A percentile compares a stretch with the other conserved stretches of the same genome.
Evolutionary conservation across 2,329 filamentous ascomycete genomes (phyloP).

Genomic region (Cryphonectria japonica): DNA sequence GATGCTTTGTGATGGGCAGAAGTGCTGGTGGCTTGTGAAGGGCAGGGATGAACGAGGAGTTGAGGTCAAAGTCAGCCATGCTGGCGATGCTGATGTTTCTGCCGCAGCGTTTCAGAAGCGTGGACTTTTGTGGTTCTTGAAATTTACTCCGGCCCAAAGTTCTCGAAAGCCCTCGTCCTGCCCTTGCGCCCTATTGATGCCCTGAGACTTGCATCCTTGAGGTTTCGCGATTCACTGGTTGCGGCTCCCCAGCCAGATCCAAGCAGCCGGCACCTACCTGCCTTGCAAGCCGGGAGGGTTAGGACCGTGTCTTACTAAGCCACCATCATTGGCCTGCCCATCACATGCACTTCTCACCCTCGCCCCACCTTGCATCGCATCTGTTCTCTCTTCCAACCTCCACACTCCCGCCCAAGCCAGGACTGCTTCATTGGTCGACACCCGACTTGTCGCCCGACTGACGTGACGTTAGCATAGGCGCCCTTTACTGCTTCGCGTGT

Average conservation of each 20-base stretch:
- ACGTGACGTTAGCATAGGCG: conserved; percentile 19
- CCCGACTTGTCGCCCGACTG: conserved; percentile 24
- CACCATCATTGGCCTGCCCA: conserved; percentile 12
- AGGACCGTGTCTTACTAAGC: conserved; percentile 26
- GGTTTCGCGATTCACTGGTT: background rate
- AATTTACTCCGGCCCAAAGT: background rate
- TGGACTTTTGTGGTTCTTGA: too few relatives aligned
- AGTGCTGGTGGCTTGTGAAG: conserved; percentile 84
- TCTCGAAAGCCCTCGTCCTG: background rate
- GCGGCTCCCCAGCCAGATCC: background rate
- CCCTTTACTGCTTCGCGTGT: conserved; percentile 12
- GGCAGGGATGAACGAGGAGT: conserved; percentile 71
- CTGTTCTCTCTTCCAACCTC: conserved; percentile 3
- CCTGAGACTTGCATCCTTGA: background rate
- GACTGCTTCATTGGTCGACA: conserved; percentile 13
- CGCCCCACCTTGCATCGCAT: conserved; percentile 15
- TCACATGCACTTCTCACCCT: conserved; percentile 19
- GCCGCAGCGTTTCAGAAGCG: background rate
- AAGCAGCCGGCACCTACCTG: background rate
- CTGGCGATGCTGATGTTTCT: conserved; percentile 4
- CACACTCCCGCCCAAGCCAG: conserved; percentile 15
- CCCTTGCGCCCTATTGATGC: background rate
- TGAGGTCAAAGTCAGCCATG: conserved; percentile 62
- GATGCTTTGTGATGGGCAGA: conserved; percentile 85
- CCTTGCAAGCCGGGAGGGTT: conserved; percentile 10